These are phyloP conservation scores for Malus sieversii DNA, from an alignment of 306 rosid genomes.

Conservation along the genomic window DNA sequence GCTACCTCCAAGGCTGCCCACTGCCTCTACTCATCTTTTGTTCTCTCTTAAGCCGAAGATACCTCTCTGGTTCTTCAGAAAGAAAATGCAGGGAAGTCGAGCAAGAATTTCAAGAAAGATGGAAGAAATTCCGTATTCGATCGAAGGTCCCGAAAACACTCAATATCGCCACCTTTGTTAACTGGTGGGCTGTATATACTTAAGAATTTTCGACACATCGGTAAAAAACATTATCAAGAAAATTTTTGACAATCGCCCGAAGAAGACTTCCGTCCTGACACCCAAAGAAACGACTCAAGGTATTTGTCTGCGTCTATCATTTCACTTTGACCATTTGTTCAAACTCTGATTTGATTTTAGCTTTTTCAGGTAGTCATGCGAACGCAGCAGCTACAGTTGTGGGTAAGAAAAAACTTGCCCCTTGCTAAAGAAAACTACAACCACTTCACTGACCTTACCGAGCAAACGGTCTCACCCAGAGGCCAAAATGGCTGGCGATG, in stretches of 20 bases:
- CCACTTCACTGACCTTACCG: accelerated
- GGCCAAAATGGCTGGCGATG: accelerated
- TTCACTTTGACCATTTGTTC: too few species aligned
- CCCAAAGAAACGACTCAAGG: accelerated
- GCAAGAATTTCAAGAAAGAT: too few species aligned
- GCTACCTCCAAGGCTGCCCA: too few species aligned
- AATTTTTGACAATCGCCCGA: accelerated
- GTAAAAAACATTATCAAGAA: too few species aligned
- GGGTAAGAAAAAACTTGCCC: too few species aligned
- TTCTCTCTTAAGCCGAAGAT: accelerated
- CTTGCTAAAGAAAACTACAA: accelerated
- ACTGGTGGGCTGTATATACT: too few species aligned
- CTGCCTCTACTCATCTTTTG: accelerated
- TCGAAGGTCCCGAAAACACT: too few species aligned
- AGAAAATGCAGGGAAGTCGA: too few species aligned
- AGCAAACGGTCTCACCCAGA: accelerated
- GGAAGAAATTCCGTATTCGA: too few species aligned
- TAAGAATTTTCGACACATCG: accelerated
- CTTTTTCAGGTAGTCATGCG: too few species aligned
- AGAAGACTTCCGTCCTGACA: accelerated
- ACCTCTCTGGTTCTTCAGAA: accelerated
- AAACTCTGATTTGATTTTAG: too few species aligned
- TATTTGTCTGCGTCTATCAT: too few species aligned
- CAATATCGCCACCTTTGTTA: accelerated
- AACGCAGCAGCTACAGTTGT: accelerated